Evolutionary conservation across 176 grass and related monocot genomes (phyloP), one percentile per base, ranked within the genome.

Genomic region (Oryza australiensis): DNA sequence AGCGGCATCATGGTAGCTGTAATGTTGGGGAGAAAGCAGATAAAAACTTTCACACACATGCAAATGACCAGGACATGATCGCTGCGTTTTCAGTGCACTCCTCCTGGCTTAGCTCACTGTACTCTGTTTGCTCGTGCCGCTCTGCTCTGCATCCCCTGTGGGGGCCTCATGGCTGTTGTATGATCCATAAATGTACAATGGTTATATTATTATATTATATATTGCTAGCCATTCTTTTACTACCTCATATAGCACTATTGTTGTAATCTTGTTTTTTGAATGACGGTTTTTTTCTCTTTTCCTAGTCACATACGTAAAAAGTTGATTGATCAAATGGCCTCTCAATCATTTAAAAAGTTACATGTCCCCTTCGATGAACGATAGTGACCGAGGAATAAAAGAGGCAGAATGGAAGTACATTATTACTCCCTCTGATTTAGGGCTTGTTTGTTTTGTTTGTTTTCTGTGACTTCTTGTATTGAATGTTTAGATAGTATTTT

Each of bases 161-260:
- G 28, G 33, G 5, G 35, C 85, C 71, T 76, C 42, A 70, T 70
- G 78, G 78, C 41, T 69, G 37, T 32, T 70, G 40, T 81, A 85
- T 81, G 64, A 81, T 85, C 41, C 87, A 71, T 76, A 76, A 70
- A 18, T 63, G 62, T 70, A 64, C 33, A 60, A 40, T 32, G 38
- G 41, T 80, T 37, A 37, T 37, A 37, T 37, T 37, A 37, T 84
- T 82, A 59, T 59, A 59, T 59, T 22, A n/a, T 59, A 60, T 80
- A 84, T 79, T 79, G 32, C 62, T 80, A 69, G 55, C 53, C 77
- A 89, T 89, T 89, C 82, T 89, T 89, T 89, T 20, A 86, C 49
- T 77, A 40, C 38, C 38, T 3, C 63, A 75, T 10, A 34, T 67
- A 10, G 12, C 37, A 1, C 67, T n/a, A 27, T 33, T 22, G 34